Conservation (phyloP, 345 rosid species). For the Eucalyptus albens region DNA sequence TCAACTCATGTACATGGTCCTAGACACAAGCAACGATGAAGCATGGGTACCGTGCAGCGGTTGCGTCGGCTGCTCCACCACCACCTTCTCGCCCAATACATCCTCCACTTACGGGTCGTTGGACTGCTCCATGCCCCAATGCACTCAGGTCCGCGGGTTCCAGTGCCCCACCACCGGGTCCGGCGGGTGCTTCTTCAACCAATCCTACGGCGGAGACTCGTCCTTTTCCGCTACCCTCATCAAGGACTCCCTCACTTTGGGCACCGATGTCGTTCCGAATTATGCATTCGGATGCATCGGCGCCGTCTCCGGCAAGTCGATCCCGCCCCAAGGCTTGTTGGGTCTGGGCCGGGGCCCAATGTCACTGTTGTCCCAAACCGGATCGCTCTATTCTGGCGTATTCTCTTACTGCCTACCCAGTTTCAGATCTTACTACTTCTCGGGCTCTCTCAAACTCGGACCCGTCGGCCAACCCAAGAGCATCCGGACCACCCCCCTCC, state of each 20-base stretch:
- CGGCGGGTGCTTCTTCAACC: conserved; percentile 52
- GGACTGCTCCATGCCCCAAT: conserved; percentile 60
- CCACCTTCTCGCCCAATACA: conserved; percentile 30
- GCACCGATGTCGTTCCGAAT: conserved; percentile 28
- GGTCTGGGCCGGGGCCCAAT: conserved; percentile 82
- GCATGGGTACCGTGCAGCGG: conserved; percentile 78
- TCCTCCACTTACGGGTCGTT: conserved; percentile 44
- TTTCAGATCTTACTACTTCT: conserved; percentile 66
- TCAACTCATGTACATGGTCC: conserved; percentile 72
- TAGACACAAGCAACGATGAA: conserved; percentile 67
- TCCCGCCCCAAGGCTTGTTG: conserved; percentile 78
- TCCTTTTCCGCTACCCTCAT: conserved; percentile 55
- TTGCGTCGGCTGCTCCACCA: conserved; percentile 50
- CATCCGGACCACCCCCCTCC: conserved; percentile 56
- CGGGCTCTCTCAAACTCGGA: conserved; percentile 77
- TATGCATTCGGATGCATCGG: conserved; percentile 61
- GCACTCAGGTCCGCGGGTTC: conserved; percentile 56
- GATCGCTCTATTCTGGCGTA: conserved; percentile 52
- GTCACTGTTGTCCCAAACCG: conserved; percentile 55
- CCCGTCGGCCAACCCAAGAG: conserved; percentile 53
- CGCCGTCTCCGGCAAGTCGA: conserved; percentile 36
- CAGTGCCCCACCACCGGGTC: conserved; percentile 48
- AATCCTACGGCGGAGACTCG: conserved; percentile 79
- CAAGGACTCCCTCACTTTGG: conserved; percentile 42
- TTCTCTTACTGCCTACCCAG: conserved; percentile 88